These are phyloP conservation scores for Esteya vermicola DNA, from an alignment of 2,329 filamentous ascomycete genomes.

Conservation along the genomic window DNA sequence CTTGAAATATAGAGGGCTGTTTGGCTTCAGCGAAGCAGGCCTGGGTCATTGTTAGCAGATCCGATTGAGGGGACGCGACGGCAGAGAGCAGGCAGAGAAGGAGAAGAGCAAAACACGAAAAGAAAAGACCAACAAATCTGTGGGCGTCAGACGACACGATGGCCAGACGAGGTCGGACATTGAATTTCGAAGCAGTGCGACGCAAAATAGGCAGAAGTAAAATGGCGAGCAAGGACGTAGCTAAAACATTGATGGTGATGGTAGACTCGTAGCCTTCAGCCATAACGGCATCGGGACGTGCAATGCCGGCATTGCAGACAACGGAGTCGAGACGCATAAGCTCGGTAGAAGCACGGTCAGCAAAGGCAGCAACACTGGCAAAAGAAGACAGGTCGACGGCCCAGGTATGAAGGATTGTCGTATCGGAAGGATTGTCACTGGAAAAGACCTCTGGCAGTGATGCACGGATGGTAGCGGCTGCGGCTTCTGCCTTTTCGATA, in stretches of 20 bases:
- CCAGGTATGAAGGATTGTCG: conserved; percentile 36
- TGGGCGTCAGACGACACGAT: conserved; percentile 26
- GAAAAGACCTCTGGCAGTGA: conserved; percentile 9
- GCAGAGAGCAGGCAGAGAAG: background rate
- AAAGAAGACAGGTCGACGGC: conserved; percentile 32
- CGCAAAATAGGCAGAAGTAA: conserved; percentile 27
- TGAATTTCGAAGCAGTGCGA: conserved; percentile 18
- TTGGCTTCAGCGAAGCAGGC: conserved; percentile 19
- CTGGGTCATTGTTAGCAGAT: conserved; percentile 7
- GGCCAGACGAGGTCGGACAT: conserved; percentile 20
- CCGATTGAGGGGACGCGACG: background rate
- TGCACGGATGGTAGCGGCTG: conserved; percentile 21
- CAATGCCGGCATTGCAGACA: conserved; percentile 25
- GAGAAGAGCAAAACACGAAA: background rate
- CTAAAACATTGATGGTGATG: conserved; percentile 32
- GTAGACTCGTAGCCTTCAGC: conserved; percentile 24
- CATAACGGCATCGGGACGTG: conserved; percentile 5
- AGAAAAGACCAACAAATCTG: conserved; percentile 11
- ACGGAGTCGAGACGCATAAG: conserved; percentile 27
- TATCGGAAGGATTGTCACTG: conserved; percentile 7
- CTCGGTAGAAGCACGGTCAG: conserved; percentile 10
- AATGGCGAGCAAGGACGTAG: conserved; percentile 28
- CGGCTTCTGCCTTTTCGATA: conserved; percentile 21
- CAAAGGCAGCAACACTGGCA: conserved; percentile 29
- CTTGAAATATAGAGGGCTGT: conserved; percentile 18